Conservation (phyloP, 2,329 filamentous ascomycete species). For the Aspergillus brunneoviolaceus region DNA sequence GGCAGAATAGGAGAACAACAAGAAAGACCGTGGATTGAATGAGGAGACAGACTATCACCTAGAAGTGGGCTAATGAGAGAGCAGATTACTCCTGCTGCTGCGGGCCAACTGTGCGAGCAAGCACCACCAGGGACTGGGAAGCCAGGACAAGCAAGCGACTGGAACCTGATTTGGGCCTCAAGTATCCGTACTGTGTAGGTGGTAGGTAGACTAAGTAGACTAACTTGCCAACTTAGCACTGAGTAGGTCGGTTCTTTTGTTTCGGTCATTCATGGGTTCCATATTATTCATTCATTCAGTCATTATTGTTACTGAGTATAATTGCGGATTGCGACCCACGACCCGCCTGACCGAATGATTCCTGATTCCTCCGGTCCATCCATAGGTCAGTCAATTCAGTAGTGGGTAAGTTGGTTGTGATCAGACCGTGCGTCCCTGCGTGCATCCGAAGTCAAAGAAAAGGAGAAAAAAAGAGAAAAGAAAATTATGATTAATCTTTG, state of each 20-base stretch:
- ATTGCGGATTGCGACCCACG: constrained; percentile 14
- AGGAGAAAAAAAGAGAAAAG: background rate
- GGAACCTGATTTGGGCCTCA: constrained; percentile 16
- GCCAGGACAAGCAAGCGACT: background rate
- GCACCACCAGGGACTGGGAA: constrained; percentile 2
- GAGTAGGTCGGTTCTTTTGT: too few species aligned
- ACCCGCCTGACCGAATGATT: constrained; percentile 22
- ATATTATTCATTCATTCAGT: background rate
- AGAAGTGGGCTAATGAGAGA: constrained; percentile 11
- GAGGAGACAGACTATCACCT: constrained; percentile 3
- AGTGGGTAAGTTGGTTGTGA: too few species aligned
- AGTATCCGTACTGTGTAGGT: background rate
- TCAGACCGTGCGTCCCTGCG: too few species aligned
- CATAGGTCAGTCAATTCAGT: background rate
- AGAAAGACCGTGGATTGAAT: background rate
- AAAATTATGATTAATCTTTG: too few species aligned
- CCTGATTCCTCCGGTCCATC: constrained; percentile 9
- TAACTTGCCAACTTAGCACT: too few species aligned
- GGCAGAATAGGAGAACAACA: constrained; percentile 10
- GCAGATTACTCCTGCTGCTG: constrained; percentile 2
- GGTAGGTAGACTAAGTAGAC: background rate
- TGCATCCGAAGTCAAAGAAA: background rate
- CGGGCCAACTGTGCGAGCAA: constrained; percentile 6
- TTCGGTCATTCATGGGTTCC: too few species aligned
- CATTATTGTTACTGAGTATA: background rate